A percentile compares a stretch with the other conserved stretches of the same genome.
Conservation (phyloP, 225 moss, liverwort and hornwort species). For the Physcomitrium patens region DNA sequence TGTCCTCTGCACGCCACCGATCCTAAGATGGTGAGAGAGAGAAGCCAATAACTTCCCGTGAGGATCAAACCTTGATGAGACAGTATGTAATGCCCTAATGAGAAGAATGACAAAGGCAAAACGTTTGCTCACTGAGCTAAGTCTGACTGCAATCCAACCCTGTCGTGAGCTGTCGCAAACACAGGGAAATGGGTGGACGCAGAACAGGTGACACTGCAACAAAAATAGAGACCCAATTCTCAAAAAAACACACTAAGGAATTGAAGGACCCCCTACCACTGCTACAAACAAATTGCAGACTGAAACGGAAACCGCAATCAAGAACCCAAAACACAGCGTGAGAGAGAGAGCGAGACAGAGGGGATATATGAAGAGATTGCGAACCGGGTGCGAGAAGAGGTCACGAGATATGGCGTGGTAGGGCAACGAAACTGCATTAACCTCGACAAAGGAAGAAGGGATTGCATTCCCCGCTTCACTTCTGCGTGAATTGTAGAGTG, state of each 20-base stretch:
- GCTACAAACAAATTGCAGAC: not conserved
- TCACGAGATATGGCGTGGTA: no score
- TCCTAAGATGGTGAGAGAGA: not conserved
- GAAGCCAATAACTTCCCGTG: conserved; percentile 19
- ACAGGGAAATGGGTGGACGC: conserved; percentile 12
- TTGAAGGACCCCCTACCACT: not conserved
- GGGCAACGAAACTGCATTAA: no score
- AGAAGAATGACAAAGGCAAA: not conserved
- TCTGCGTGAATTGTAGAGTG: no score
- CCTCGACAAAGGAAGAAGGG: no score
- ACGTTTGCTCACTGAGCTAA: not conserved
- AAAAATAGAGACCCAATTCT: not conserved
- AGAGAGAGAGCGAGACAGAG: no score
- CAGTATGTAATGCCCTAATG: conserved; percentile 26
- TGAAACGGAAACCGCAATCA: no score
- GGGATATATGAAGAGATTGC: no score
- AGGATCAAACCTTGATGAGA: conserved; percentile 23
- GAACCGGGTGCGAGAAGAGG: no score
- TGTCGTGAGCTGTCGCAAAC: not conserved
- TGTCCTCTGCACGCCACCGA: not conserved
- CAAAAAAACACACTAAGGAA: not conserved
- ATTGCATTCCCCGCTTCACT: no score
- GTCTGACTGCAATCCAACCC: not conserved
- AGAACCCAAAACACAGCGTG: no score
- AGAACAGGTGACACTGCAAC: conserved; percentile 15